Evolutionary conservation across 257 asterid species (phyloP).

Genomic region (Salvia hispanica): DNA sequence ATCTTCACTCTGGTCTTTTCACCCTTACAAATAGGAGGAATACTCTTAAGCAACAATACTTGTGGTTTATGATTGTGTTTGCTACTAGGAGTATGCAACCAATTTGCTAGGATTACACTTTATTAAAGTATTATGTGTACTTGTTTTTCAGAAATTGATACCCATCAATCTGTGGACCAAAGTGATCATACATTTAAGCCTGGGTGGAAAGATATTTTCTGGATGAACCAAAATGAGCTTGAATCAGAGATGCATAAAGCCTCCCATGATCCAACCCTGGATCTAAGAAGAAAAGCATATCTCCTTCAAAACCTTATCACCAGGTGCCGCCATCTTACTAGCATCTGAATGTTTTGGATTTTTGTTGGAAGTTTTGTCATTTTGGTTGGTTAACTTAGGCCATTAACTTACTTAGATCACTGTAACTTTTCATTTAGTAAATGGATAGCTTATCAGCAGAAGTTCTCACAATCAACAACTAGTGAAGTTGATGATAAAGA

Average conservation of each 20-base stretch:
- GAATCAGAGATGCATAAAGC: conserved; percentile 97
- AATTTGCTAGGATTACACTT: conserved; percentile 13
- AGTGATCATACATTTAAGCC: conserved; percentile 82
- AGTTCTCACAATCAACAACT: conserved; percentile 59
- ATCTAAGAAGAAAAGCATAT: conserved; percentile 94
- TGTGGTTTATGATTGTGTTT: conserved; percentile 9
- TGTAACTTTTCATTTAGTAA: conserved; percentile 55
- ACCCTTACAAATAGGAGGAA: too few species aligned
- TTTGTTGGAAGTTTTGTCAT: conserved; percentile 9
- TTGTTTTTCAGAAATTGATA: conserved; percentile 51
- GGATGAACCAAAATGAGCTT: conserved; percentile 98
- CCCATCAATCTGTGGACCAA: conserved; percentile 73
- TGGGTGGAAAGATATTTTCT: conserved; percentile 95
- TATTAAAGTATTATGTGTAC: conserved; percentile 16
- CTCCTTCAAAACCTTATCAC: conserved; percentile 96
- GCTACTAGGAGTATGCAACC: conserved; percentile 14
- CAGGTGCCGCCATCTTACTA: conserved; percentile 55
- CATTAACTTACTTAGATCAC: conserved; percentile 28
- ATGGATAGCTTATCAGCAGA: conserved; percentile 98
- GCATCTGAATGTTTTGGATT: conserved; percentile 6
- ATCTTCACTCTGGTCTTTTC: too few species aligned
- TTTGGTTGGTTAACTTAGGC: conserved; percentile 15
- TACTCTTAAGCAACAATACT: too few species aligned
- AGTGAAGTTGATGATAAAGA: conserved; percentile 54
- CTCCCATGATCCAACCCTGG: conserved; percentile 89